Evolutionary conservation across 495 filamentous ascomycete genomes (phyloP).

Genomic region (Tuber aestivum): DNA sequence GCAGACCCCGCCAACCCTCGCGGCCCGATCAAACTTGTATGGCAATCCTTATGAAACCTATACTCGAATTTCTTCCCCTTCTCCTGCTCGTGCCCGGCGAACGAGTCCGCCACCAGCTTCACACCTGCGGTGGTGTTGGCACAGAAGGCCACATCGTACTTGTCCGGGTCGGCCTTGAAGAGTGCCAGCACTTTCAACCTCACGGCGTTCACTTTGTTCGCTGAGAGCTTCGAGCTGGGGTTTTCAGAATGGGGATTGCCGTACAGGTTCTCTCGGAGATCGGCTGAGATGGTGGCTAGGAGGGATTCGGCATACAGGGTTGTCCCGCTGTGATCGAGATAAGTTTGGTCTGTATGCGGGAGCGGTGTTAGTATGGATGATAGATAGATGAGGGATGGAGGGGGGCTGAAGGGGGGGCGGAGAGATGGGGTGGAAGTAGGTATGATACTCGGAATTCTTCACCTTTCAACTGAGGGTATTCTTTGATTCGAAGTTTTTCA

Average conservation of each 20-base stretch:
- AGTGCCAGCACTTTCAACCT: slow-evolving; percentile 56
- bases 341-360: slow-evolving; percentile 43
- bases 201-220: slow-evolving; percentile 55
- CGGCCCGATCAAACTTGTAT: slow-evolving; percentile 68
- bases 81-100: slow-evolving; percentile 51
- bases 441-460: background rate
- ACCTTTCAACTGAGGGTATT: slow-evolving; percentile 35
- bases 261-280: slow-evolving; percentile 56
- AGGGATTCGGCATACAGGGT: slow-evolving; percentile 63
- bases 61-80: slow-evolving; percentile 56
- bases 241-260: slow-evolving; percentile 74
- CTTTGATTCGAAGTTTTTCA: slow-evolving; percentile 28
- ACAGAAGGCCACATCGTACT: slow-evolving; percentile 65
- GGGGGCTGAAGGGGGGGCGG: background rate
- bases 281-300: slow-evolving; percentile 54
- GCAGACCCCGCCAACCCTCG: slow-evolving; percentile 57
- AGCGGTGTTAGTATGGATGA: slow-evolving; percentile 8
- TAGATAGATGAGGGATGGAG: slow-evolving; percentile 4
- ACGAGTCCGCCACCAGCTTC: slow-evolving; percentile 62
- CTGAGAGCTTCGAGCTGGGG: slow-evolving; percentile 57
- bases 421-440: background rate
- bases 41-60: slow-evolving; percentile 67
- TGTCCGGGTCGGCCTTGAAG: slow-evolving; percentile 57
- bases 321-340: slow-evolving; percentile 72
- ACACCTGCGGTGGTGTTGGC: slow-evolving; percentile 65